Evolutionary conservation across 192 early-diverging fungal genomes (phyloP).

Genomic region (Linnemannia elongata): DNA sequence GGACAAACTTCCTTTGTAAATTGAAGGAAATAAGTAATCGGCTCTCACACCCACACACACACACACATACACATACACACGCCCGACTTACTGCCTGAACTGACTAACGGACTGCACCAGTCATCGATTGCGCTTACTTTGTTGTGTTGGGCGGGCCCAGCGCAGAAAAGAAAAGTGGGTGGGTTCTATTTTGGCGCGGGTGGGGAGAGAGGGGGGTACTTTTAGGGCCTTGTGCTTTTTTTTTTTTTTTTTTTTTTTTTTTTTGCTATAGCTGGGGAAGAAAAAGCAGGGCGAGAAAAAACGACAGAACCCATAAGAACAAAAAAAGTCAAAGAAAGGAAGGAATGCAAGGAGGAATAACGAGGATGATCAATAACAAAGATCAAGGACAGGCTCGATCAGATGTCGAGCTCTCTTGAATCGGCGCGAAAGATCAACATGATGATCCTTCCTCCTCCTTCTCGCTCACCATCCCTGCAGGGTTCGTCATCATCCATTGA

Average conservation of each 20-base stretch:
- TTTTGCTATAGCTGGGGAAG: neutral
- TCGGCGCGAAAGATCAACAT: constrained; percentile 7
- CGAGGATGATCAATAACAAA: neutral
- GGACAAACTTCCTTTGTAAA: neutral
- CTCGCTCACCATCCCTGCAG: neutral
- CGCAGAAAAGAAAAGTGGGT: neutral
- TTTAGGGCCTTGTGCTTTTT: neutral
- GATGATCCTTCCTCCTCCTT: neutral
- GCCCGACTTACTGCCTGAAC: too few relatives aligned
- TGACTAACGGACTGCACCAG: neutral
- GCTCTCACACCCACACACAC: neutral
- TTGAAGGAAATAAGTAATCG: neutral
- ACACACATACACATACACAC: too few relatives aligned
- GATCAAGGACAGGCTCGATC: neutral
- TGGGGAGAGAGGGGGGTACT: neutral
- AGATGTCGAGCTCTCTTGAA: constrained; percentile 2
- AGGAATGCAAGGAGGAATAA: neutral
- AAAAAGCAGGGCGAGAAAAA: neutral
- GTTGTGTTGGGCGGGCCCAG: neutral
- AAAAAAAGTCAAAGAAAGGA: neutral
- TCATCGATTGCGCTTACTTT: neutral
- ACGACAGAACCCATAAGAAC: neutral
- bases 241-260: neutral
- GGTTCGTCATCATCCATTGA: neutral
- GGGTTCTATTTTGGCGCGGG: neutral